Evolutionary conservation across 192 early-diverging fungal species (phyloP), one percentile per base, ranked within the genome.

Genomic region (Funneliformis geosporum): DNA sequence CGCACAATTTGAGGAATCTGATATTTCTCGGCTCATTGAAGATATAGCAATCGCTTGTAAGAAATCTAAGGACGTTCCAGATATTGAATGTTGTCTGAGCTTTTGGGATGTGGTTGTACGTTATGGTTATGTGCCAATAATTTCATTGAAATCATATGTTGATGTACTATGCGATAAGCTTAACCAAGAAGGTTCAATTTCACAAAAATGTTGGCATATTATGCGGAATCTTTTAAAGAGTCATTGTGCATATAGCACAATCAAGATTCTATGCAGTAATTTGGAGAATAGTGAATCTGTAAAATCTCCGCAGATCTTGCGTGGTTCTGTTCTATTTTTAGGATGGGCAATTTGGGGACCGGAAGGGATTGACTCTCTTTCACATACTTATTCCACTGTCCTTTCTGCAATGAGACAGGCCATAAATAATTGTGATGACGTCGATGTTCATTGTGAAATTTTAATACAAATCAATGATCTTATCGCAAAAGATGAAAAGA

Each of bases 141-240:
- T 82, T 5, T 85, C 87, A 2, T 81, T 89, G 7, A 66, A 82
- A 5, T 82, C 83, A 1, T 89, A 88, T 77, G 74, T 89, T 47
- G 84, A 88, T 47, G 85, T 91, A 38, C 81, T 91, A 12, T 90
- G 87, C 46, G 76, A 80, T 55, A 82, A 86, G 10, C 82, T 84
- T 64, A 67, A 73, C 84, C 7, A 80, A 76, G 39, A 79, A 83
- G 67, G 39, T 23, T n/a, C 65, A n/a, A 2, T 84, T 80, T 78
- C 78, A 68, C 73, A 83, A 83, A 40, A 80, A 70, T 72, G 81
- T 39, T 92, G 90, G 91, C 79, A 83, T 39, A 89, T 91, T 64
- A 89, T 92, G 78, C 82, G 83, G 28, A 92, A 92, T 80, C 78
- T 93, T 43, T 81, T 93, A 72, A 85, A 84, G 60, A 90, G 89